Evolutionary conservation across 2,329 filamentous ascomycete genomes (phyloP), one percentile per base, ranked within the genome.

Genomic region (Ceratocystis eucalypticola): DNA sequence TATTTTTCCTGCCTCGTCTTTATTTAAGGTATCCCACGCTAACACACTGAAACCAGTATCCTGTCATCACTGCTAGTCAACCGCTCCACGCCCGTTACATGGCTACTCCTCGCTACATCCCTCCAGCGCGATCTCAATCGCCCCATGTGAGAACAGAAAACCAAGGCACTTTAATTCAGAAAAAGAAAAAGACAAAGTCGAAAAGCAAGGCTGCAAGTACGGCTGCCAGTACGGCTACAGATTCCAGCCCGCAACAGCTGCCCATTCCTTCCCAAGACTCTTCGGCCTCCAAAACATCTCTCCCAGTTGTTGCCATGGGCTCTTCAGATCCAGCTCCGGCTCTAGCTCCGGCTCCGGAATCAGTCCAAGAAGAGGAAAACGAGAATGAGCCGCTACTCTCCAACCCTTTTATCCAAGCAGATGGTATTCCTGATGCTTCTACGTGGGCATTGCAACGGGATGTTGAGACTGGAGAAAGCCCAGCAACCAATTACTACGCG

Each of bases 21-120:
- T 33, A 12, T 10, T 15, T 2, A 22, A 10, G 5, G 10, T 41
- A 50, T 48, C 5, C 15, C 20, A 12, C 25, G 33, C 61, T 66
- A 67, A 48, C 28, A 63, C 67, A 12, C 44, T 62, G 22, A 5
- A 25, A 30, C 20, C 63, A 94, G 89, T 97, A 97, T 75, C 93
- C 92, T 28, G 93, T 97, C 33, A 92, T 97, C 70, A 93, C 92
- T 44, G 92, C 82, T 55, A 83, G 79, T 73, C 84, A 91, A 69
- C 88, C 91, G 17, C 81, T 87, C 37, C 81, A 85, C 66, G 87
- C 92, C 68, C 82, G 87, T 69, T 88, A 86, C 69, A 71, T 65
- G 66, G 66, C 66, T 28, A 67, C 63, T 37, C 55, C 66, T n/a
- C 66, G 62, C 6, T 66, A 65, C n/a, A 61, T 67, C 30, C 50